Base-by-base conservation (phyloP, 2,329 filamentous ascomycete genomes). In the Cladosporium velox region DNA sequence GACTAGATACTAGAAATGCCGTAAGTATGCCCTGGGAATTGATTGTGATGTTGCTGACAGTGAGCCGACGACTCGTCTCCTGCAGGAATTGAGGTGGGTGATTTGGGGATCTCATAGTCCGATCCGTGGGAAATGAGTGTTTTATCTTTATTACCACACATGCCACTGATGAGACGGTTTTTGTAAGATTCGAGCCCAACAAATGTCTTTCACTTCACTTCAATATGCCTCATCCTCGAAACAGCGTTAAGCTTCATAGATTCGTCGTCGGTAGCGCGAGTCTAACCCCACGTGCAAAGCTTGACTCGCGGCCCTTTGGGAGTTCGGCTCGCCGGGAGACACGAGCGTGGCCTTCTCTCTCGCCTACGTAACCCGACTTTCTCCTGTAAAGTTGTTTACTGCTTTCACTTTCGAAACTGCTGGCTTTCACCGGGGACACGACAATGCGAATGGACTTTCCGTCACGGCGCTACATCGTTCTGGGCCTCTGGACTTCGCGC, bases 241-340 rank as follows among this genome's bases (percentile, higher is more conserved):
- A 54, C 49, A 54, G 49, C 49, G 26, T 30, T 54, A 30, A 54
- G 41, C 41, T 47, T 47, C 41, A 24, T 12, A 7, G 41, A 47
- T 47, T 47, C 41, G 41, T 47, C 41, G 41, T 24, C 41, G 10
- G n/a, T 47, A 47, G 41, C 41, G 41, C 32, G 52, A 55, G 52
- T n/a, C 52, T 47, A 47, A 47, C 41, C 41, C 41, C 41, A 47
- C 30, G 30, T 35, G 47, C 47, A 54, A 55, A 52, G 52, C 52
- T 55, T 55, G 52, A 55, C 52, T 55, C 52, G 52, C 52, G 52
- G 52, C 52, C 52, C 52, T 55, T 54, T 32, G 28, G 51, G 8
- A 15, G 26, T 30, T 34, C 51, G 51, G 52, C 52, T 34, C 18
- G 28, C 49, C 49, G 49, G 11, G 35, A 4, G 15, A 41, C 14